phyloP scores from a whole-genome alignment of 805 yeast species.

The Yarrowia porcina region DNA sequence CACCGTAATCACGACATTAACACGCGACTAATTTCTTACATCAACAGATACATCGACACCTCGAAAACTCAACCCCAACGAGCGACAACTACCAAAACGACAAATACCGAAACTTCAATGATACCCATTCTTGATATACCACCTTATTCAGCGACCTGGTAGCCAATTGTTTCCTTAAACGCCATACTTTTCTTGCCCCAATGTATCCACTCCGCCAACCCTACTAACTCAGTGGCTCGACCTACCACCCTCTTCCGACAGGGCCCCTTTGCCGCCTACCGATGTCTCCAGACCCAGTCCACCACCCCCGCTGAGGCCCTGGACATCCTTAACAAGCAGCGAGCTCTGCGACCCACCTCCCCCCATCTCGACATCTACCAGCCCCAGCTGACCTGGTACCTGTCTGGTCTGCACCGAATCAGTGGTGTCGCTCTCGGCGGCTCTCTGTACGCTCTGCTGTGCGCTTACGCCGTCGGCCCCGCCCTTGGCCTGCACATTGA shows the following conservation, averaged over 20 bases:
- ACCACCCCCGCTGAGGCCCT: conserved; percentile 64
- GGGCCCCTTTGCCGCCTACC: conserved; percentile 21
- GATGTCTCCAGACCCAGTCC: conserved; percentile 41
- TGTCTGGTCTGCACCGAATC: conserved; percentile 82
- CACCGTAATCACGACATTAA: neutral
- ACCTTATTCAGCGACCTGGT: neutral
- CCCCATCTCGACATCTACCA: conserved; percentile 89
- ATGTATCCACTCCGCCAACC: too few species aligned
- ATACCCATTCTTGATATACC: neutral
- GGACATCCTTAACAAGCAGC: conserved; percentile 69
- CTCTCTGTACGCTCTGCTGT: conserved; percentile 73
- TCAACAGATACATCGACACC: neutral
- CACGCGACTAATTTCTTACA: neutral
- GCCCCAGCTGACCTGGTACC: conserved; percentile 81
- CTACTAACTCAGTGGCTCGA: conserved; percentile 24
- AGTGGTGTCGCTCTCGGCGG: conserved; percentile 81
- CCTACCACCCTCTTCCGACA: conserved; percentile 7
- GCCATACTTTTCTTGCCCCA: too few species aligned
- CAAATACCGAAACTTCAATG: neutral
- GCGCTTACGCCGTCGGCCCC: conserved; percentile 69
- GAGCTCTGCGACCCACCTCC: conserved; percentile 82
- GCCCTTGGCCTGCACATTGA: conserved; percentile 56
- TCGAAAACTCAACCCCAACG: neutral
- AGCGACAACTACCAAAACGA: too few species aligned
- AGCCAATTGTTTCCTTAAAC: neutral